Evolutionary conservation across 208 protist genomes (phyloP).

Genomic region (Trypanosoma melophagium): DNA sequence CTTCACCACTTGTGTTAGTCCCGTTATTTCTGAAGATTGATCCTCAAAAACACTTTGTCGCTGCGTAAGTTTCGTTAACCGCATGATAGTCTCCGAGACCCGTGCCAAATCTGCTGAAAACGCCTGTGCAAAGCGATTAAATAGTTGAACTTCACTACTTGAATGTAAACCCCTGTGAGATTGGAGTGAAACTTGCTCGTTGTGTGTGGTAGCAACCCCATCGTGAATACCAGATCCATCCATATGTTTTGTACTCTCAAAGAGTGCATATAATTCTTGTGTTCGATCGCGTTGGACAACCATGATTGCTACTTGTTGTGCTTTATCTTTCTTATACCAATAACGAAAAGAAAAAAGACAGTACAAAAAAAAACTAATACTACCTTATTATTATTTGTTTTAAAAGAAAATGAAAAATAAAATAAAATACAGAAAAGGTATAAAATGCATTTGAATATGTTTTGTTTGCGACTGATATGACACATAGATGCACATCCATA

Average conservation of each 20-base stretch:
- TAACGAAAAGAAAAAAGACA: neutral
- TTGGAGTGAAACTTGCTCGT: conserved; percentile 7
- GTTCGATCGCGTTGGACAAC: conserved; percentile 39
- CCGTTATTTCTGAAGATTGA: conserved; percentile 75
- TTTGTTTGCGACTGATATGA: too few species aligned
- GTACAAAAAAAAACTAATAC: conserved; percentile 5
- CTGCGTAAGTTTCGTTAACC: conserved; percentile 74
- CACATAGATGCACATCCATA: too few species aligned
- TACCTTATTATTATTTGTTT: conserved; percentile 4
- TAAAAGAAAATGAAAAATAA: neutral
- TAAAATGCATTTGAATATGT: too few species aligned
- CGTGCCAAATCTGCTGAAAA: conserved; percentile 78
- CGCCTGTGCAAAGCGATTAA: conserved; percentile 79
- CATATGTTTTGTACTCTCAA: conserved; percentile 22
- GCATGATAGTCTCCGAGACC: conserved; percentile 82
- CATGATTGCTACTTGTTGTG: conserved; percentile 11
- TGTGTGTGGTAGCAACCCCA: neutral
- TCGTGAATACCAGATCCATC: neutral
- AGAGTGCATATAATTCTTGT: conserved; percentile 35
- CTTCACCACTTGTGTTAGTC: conserved; percentile 80
- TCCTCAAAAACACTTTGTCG: conserved; percentile 90
- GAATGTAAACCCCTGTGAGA: conserved; percentile 40
- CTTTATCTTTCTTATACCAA: neutral
- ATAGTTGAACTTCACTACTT: conserved; percentile 72
- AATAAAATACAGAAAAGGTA: too few species aligned